Evolutionary conservation across 805 yeast species (phyloP), one percentile per base, ranked within the genome.

Genomic region (Saturnispora mendoncae): DNA sequence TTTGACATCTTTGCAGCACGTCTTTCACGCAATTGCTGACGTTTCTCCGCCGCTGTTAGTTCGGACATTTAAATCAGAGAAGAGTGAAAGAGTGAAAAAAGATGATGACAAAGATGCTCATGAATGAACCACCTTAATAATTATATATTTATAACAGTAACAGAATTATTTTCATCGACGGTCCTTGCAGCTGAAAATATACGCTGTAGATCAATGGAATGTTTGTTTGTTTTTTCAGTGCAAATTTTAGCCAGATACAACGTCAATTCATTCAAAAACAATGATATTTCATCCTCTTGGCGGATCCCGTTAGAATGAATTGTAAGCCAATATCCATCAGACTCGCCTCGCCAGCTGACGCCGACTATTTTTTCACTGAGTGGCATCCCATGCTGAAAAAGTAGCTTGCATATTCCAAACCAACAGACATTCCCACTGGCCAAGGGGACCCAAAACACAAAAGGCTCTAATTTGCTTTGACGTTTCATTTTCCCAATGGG

Each of bases 1-100:
- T 50, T 44, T 4, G 80, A 79, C 65, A 79, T 68, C 54, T 77
- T 78, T 46, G 81, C 78, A 33, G 74, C 78, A 53, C 86, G 68
- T 54, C 82, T 69, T 53, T 80, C 84, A 44, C 84, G 67, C 34
- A 79, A 57, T 18, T 77, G 50, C 41, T 65, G 65, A 52, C 77
- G 72, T 58, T 71, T 76, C 48, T 78, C 84, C 31, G 76, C 78
- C 6, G 74, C 78, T 26, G 68, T 58, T 23, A 72, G 24, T 27
- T 60, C 67, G 8, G 42, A 28, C 42, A 39, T 39, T 6, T 8
- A 5, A 10, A n/a, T 31, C 15, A 31, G 9, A 31, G 8, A 6
- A 7, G 33, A 31, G 33, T 8, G 8, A 7, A 18, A 15, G 18
- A 18, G 9, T n/a, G n/a, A 6, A 14, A 8, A 12, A 9, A n/a